A percentile compares a stretch with the other conserved stretches of the same genome.
phyloP scores from a whole-genome alignment of 257 asterid genomes.

The Plectranthus barbatus region DNA sequence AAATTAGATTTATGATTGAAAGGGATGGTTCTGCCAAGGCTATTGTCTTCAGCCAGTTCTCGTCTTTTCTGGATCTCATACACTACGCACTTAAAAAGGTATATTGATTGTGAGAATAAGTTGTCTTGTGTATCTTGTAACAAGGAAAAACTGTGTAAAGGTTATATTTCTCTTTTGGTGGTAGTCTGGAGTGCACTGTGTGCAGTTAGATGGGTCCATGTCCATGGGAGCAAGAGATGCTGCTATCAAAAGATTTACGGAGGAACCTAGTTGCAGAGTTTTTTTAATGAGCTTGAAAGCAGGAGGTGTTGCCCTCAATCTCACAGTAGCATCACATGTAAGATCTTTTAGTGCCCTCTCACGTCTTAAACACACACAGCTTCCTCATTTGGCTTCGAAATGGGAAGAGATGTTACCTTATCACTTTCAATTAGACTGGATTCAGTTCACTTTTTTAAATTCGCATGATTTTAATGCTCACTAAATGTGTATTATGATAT shows the following conservation, averaged over 20 bases:
- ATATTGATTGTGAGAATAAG: background rate
- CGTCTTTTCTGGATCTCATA: conserved; percentile 91
- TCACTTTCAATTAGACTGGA: too few species aligned
- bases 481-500: background rate
- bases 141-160: background rate
- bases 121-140: background rate
- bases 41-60: conserved; percentile 91
- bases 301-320: conserved; percentile 97
- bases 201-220: conserved; percentile 86
- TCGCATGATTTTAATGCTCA: too few species aligned
- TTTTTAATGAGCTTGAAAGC: conserved; percentile 95
- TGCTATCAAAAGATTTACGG: conserved; percentile 68
- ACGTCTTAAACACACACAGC: too few species aligned
- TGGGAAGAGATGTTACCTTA: too few species aligned
- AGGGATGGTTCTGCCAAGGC: conserved; percentile 98
- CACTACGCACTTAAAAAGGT: conserved; percentile 82
- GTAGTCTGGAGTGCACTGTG: conserved; percentile 77
- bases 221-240: conserved; percentile 70
- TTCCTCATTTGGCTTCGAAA: too few species aligned
- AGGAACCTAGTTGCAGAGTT: conserved; percentile 78
- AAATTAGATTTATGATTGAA: conserved; percentile 86
- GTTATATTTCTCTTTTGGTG: conserved; percentile 18
- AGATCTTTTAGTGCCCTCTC: too few species aligned
- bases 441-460: too few species aligned
- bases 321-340: conserved; percentile 94